Percentiles rank a stretch among this genome's conserved stretches.
phyloP scores from a whole-genome alignment of 106 monocot species.

The Dendrobium catenatum region DNA sequence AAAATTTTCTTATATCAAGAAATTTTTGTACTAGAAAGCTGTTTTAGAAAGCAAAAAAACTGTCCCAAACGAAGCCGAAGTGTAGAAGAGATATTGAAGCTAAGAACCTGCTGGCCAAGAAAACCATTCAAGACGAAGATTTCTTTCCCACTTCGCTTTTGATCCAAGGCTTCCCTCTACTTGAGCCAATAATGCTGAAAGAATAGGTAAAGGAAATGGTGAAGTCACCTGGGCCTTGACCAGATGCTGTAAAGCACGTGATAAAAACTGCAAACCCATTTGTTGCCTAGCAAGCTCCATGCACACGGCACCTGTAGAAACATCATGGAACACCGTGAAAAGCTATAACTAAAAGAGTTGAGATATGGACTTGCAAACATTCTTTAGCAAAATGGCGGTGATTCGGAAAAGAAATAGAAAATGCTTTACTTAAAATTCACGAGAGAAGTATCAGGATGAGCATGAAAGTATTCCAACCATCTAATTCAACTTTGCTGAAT shows the following conservation, averaged over 20 bases:
- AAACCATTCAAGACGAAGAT: constrained; percentile 73
- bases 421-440: background rate
- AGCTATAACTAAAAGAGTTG: background rate
- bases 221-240: constrained; percentile 49
- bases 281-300: constrained; percentile 80
- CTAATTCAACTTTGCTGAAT: background rate
- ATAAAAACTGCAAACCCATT: constrained; percentile 52
- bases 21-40: too few relatives aligned
- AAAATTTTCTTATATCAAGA: too few relatives aligned
- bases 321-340: background rate
- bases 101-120: constrained; percentile 86
- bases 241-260: constrained; percentile 50
- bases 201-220: constrained; percentile 46
- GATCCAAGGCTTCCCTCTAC: constrained; percentile 81
- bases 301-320: constrained; percentile 65
- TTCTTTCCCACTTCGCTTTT: constrained; percentile 72
- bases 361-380: background rate
- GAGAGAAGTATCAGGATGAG: background rate
- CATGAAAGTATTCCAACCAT: background rate
- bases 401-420: background rate
- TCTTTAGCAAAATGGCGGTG: background rate
- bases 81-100: background rate
- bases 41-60: too few relatives aligned
- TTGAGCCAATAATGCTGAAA: constrained; percentile 73
- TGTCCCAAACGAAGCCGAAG: background rate